These are phyloP conservation scores for Elasticomyces elasticus DNA, from an alignment of 495 filamentous ascomycete genomes.

Conservation along the genomic window DNA sequence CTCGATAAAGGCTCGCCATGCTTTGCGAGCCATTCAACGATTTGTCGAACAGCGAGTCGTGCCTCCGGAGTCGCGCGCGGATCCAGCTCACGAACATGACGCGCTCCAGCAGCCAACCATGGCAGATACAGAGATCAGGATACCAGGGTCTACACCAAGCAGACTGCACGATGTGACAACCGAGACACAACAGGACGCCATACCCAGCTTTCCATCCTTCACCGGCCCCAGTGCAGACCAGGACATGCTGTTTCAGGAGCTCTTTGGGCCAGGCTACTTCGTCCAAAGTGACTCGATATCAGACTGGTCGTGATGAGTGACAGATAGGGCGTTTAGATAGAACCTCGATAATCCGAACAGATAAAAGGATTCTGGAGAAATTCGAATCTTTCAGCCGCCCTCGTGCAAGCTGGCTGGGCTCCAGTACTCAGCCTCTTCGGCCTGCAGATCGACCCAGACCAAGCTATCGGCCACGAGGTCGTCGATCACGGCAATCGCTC, in stretches of 20 bases:
- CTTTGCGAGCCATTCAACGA: background rate
- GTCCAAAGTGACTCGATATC: background rate
- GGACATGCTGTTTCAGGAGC: background rate
- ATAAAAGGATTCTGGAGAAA: too few relatives aligned
- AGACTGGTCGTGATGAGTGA: too few relatives aligned
- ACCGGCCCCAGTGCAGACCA: background rate
- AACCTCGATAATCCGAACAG: too few relatives aligned
- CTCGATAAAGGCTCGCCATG: background rate
- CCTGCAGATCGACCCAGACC: conserved; percentile 89
- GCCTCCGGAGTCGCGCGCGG: too few relatives aligned
- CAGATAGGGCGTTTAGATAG: too few relatives aligned
- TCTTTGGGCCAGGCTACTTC: background rate
- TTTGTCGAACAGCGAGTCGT: background rate
- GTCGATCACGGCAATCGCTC: conserved; percentile 79
- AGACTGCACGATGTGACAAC: too few relatives aligned
- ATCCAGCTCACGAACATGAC: too few relatives aligned
- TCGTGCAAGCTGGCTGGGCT: conserved; percentile 58
- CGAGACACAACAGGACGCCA: background rate
- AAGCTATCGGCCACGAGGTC: conserved; percentile 85
- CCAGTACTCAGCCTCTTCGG: conserved; percentile 89
- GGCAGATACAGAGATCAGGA: too few relatives aligned
- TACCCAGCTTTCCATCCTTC: background rate
- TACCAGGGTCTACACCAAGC: too few relatives aligned
- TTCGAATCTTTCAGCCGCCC: conserved; percentile 15
- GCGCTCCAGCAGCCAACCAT: too few relatives aligned